phyloP scores from a whole-genome alignment of 2,329 filamentous ascomycete species.

The Penicillium freii region DNA sequence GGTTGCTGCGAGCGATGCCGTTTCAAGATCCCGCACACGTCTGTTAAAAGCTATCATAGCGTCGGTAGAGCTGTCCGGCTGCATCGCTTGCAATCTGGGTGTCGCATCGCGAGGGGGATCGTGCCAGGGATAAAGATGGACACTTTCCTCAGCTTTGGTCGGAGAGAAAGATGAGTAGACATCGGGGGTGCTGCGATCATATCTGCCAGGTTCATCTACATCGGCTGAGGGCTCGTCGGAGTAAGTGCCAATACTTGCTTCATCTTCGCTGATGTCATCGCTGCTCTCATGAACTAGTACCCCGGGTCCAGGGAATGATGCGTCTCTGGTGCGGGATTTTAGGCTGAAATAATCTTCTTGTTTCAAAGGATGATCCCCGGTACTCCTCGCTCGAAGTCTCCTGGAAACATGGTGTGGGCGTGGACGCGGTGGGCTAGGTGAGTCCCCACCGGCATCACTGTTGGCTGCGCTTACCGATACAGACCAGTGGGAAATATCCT shows the following conservation, averaged over 20 bases:
- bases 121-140: slow-evolving; percentile 49
- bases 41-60: slow-evolving; percentile 55
- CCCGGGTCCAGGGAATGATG: slow-evolving; percentile 52
- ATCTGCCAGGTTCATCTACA: slow-evolving; percentile 25
- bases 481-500: slow-evolving; percentile 55
- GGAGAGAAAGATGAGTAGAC: slow-evolving; percentile 21
- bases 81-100: slow-evolving; percentile 34
- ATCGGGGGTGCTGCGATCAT: slow-evolving; percentile 22
- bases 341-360: slow-evolving; percentile 37
- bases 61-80: slow-evolving; percentile 54
- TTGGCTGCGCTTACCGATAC: slow-evolving; percentile 49
- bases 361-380: slow-evolving; percentile 34
- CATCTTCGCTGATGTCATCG: slow-evolving; percentile 43
- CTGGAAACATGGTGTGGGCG: slow-evolving; percentile 22
- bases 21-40: slow-evolving; percentile 53
- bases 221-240: slow-evolving; percentile 30
- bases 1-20: slow-evolving; percentile 55
- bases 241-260: slow-evolving; percentile 25
- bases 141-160: slow-evolving; percentile 26
- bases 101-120: slow-evolving; percentile 41
- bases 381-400: slow-evolving; percentile 50
- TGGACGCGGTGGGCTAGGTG: slow-evolving; percentile 20
- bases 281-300: slow-evolving; percentile 47
- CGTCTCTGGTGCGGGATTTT: slow-evolving; percentile 32
- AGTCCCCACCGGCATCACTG: slow-evolving; percentile 39